Evolutionary conservation across 2,329 filamentous ascomycete species (phyloP).

Genomic region (Monilinia vaccinii-corymbosi): DNA sequence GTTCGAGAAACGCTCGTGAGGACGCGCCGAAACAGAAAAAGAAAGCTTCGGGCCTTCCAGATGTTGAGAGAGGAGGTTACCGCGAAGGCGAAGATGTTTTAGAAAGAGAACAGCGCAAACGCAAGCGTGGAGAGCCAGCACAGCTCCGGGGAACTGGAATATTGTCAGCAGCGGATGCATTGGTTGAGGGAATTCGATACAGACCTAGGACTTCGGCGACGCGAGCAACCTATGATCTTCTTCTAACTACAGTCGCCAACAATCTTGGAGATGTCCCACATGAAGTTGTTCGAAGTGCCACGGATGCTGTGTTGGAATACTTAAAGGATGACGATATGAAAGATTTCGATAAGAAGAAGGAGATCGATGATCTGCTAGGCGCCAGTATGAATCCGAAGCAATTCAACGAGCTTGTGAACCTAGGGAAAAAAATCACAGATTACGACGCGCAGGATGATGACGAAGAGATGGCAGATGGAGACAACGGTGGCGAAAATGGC

Average conservation of each 20-base stretch:
- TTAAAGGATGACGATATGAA: conserved; percentile 94
- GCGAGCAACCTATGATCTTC: conserved; percentile 86
- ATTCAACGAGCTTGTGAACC: conserved; percentile 92
- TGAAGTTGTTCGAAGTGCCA: conserved; percentile 85
- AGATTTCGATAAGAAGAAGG: conserved; percentile 97
- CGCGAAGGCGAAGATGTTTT: conserved; percentile 78
- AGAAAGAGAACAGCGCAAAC: conserved; percentile 75
- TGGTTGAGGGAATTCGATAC: conserved; percentile 88
- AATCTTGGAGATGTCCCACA: conserved; percentile 89
- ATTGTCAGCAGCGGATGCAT: conserved; percentile 71
- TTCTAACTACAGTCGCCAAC: conserved; percentile 80
- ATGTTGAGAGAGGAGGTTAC: conserved; percentile 65
- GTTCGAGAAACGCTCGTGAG: conserved; percentile 71
- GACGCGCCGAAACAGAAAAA: conserved; percentile 75
- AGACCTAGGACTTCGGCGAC: conserved; percentile 86
- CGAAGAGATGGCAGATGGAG: conserved; percentile 69
- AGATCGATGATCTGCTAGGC: conserved; percentile 90
- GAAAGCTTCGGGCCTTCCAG: conserved; percentile 51
- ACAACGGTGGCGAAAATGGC: conserved; percentile 55
- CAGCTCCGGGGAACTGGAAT: conserved; percentile 67
- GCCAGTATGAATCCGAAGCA: conserved; percentile 73
- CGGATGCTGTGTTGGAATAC: conserved; percentile 82
- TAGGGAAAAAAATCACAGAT: conserved; percentile 98
- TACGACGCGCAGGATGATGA: conserved; percentile 96
- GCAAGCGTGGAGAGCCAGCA: conserved; percentile 64